Evolutionary conservation across 257 asterid genomes (phyloP).

Genomic region (Solanum lycopersicoides): DNA sequence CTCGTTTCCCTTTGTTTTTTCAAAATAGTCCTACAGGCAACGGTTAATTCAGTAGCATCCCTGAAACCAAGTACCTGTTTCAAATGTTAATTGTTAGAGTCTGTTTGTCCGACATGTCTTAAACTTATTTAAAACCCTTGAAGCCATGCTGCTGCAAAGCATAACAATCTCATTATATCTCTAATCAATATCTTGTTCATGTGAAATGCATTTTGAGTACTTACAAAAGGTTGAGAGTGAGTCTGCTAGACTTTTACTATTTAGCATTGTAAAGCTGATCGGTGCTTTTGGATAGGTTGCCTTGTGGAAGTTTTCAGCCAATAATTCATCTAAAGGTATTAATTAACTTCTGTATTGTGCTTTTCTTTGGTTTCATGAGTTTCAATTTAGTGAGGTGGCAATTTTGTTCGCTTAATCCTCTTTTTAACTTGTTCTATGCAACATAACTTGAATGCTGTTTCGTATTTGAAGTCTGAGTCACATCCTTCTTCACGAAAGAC

Average conservation of each 20-base stretch:
- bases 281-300: slow-evolving; percentile 62
- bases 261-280: background rate
- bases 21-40: background rate
- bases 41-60: background rate
- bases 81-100: background rate
- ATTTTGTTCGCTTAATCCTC: background rate
- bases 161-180: background rate
- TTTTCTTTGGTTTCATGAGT: background rate
- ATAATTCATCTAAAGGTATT: slow-evolving; percentile 61
- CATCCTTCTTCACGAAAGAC: background rate
- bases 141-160: background rate
- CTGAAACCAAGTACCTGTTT: background rate
- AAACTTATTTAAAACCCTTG: background rate
- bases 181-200: background rate
- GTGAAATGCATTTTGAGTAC: background rate
- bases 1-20: slow-evolving; percentile 1
- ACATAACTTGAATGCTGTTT: background rate
- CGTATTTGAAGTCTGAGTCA: background rate
- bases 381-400: background rate
- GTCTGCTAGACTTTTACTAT: background rate
- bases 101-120: background rate
- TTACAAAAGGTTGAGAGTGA: background rate
- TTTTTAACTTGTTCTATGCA: background rate
- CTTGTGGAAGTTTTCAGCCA: slow-evolving; percentile 66
- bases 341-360: background rate